Conservation (phyloP, 2,329 filamentous ascomycete genomes). For the Neopestalotiopsis sp. region DNA sequence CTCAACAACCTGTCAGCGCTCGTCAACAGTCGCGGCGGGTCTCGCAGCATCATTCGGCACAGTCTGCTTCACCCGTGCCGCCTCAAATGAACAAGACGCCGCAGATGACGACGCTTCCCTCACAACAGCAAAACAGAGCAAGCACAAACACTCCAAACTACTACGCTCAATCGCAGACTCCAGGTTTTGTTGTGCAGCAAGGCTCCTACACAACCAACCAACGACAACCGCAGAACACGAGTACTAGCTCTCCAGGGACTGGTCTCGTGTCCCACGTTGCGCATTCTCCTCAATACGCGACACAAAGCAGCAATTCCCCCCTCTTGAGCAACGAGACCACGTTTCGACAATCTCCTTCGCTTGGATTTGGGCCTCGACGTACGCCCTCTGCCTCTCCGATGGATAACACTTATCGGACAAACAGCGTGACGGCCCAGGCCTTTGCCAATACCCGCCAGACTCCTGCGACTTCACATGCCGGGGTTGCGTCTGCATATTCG, state of each 20-base stretch:
- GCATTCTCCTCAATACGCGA: constrained; percentile 39
- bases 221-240: constrained; percentile 35
- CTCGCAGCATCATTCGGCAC: constrained; percentile 30
- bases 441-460: constrained; percentile 34
- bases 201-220: constrained; percentile 34
- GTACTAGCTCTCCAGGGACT: constrained; percentile 34
- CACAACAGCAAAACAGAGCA: constrained; percentile 34
- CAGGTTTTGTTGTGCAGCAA: constrained; percentile 36
- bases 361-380: constrained; percentile 35
- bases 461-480: constrained; percentile 33
- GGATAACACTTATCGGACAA: constrained; percentile 35
- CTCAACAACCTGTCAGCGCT: background rate
- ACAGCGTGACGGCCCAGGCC: constrained; percentile 36
- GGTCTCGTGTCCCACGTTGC: constrained; percentile 38
- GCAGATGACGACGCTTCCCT: constrained; percentile 33
- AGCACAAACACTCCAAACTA: constrained; percentile 35
- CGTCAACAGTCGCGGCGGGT: constrained; percentile 18
- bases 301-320: constrained; percentile 37
- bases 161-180: constrained; percentile 34
- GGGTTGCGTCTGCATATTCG: constrained; percentile 32
- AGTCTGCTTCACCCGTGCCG: constrained; percentile 35
- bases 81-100: constrained; percentile 35
- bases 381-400: constrained; percentile 38
- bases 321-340: constrained; percentile 37
- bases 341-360: constrained; percentile 37